Base-by-base conservation (phyloP, 2,329 filamentous ascomycete genomes). In the Lizonia empirigonia region DNA sequence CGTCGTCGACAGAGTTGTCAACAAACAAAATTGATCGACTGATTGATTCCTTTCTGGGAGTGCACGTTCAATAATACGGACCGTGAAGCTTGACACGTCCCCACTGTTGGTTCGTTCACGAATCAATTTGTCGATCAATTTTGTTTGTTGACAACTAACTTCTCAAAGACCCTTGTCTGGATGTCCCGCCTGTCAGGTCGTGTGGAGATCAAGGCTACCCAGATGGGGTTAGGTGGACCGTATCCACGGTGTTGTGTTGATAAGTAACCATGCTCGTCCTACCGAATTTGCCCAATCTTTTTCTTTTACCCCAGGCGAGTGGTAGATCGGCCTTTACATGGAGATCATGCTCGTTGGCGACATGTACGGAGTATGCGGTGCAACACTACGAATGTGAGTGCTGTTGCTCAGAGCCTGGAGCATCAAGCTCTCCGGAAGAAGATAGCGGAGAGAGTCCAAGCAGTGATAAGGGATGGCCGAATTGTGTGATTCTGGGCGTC, bases 251-350 rank as follows among this genome's bases (percentile, higher is more conserved):
- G 55, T 62, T 50, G 59, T 53, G 40, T 61, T 63, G 69, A 71
- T 72, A 72, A 72, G 69, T 50, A 64, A 55, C 56, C 62, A 50
- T 63, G 62, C 51, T 42, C 37, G 26, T 46, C 38, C 46, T 55
- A 57, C 56, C 45, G 55, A 50, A 41, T 47, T 46, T 54, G 57
- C 12, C 4, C 34, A 4, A 1, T 1, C 29, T 22, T 15, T 53
- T 52, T 49, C 39, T 62, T 47, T 57, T 55, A 50, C 49, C 52
- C 42, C 50, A 64, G 64, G 60, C 62, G 59, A 65, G 53, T 39
- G 55, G 51, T 44, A 44, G 46, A 39, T 45, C 56, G 41, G 53
- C 52, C 62, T 62, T 64, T 59, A 64, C 63, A 58, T 35, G 53
- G 46, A 49, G 53, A 59, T 56, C 36, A 50, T 47, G 53, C 46